Evolutionary conservation across 139 green algal genomes (phyloP), one percentile per base, ranked within the genome.

Genomic region (Closterium sp.): DNA sequence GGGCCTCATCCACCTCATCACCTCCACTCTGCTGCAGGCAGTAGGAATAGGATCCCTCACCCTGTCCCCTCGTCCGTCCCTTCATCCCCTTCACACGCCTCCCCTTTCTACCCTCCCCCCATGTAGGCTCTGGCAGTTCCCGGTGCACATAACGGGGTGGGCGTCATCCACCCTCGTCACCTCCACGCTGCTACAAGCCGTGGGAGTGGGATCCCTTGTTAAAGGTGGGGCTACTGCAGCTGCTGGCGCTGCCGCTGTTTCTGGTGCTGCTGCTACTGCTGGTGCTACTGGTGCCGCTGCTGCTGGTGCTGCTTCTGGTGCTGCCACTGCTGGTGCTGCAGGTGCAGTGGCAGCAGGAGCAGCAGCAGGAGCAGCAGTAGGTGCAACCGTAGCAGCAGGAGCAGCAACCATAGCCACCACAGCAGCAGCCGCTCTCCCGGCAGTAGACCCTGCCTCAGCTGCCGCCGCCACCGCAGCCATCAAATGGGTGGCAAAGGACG

Each of bases 401-500:
- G 55, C 55, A 76, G 55, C 55, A 76, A 76, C 55, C 55, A 16
- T 28, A 10, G 55, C 55, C 23, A 76, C 55, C 55, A 4, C 55
- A 76, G 55, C 55, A 76, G 55, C 55, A 28, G 55, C 55, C 55
- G 55, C 55, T 1, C 55, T 76, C 55, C 55, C 55, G 0, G 55
- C 55, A 16, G 55, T 76, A 76, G 55, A 76, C 55, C 55, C 55
- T 1, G 55, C 83, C 7, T 87, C 92, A 5, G 87, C 33, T 9
- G 92, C 83, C 0, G 92, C 92, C 23, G 92, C 92, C 35, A 87
- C 33, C 19, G 92, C 92, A 90, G 92, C 92, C 28, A 95, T 95
- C 85, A 94, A 95, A 84, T 94, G 92, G 92, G 92, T 94, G 21
- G 94, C 92, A 7, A 94, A 94, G 86, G 92, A 94, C 64, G 92